These are phyloP conservation scores for Boletus patriciae DNA, from an alignment of 768 basidiomycete species.

Conservation along the genomic window DNA sequence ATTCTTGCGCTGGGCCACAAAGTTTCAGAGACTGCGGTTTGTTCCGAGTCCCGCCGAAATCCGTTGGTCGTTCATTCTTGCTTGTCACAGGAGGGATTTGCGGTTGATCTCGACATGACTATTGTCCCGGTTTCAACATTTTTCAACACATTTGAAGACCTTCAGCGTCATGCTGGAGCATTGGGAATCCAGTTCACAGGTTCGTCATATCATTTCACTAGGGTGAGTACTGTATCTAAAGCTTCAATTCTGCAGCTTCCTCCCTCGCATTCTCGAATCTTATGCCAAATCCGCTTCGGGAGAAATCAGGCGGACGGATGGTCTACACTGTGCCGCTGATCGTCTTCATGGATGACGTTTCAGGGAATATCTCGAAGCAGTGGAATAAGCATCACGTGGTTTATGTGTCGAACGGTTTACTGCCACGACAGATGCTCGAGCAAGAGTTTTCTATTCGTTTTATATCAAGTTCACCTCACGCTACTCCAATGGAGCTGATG, in stretches of 20 bases:
- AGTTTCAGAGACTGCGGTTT: slow-evolving; percentile 1
- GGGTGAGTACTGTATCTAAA: too few relatives aligned
- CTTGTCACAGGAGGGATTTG: slow-evolving; percentile 12
- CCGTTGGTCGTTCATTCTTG: too few relatives aligned
- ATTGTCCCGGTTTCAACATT: slow-evolving; percentile 10
- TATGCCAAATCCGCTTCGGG: slow-evolving; percentile 24
- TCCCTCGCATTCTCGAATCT: background rate
- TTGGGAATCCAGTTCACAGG: slow-evolving; percentile 7
- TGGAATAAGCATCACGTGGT: slow-evolving; percentile 39
- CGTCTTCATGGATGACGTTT: slow-evolving; percentile 39
- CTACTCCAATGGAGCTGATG: slow-evolving; percentile 36
- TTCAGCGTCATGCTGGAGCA: background rate
- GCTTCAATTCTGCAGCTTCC: background rate
- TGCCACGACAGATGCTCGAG: slow-evolving; percentile 33
- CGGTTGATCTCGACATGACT: slow-evolving; percentile 3
- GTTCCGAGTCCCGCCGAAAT: too few relatives aligned
- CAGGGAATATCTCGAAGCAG: slow-evolving; percentile 37
- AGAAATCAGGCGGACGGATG: slow-evolving; percentile 19
- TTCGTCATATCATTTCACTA: too few relatives aligned
- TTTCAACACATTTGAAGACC: slow-evolving; percentile 8
- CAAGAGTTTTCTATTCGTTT: slow-evolving; percentile 33
- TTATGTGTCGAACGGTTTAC: slow-evolving; percentile 34
- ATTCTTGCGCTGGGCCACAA: slow-evolving; percentile 8
- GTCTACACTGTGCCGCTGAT: slow-evolving; percentile 26
- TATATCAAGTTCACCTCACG: slow-evolving; percentile 35